A percentile compares a stretch with the other conserved stretches of the same genome.
Conservation (phyloP, 768 basidiomycete genomes). For the Amyloporia xantha region DNA sequence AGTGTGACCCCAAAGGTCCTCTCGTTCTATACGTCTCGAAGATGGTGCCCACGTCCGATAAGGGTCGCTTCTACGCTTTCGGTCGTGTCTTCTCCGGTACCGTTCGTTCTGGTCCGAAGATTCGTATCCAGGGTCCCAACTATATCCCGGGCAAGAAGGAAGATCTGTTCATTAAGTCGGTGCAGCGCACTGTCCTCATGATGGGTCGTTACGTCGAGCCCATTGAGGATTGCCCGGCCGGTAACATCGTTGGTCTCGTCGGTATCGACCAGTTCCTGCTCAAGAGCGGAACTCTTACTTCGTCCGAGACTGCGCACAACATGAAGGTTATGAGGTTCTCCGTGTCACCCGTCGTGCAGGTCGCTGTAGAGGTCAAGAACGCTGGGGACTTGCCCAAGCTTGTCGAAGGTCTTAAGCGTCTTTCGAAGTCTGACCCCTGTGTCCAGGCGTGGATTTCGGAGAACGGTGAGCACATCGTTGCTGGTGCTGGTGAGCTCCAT, state of each 20-base stretch:
- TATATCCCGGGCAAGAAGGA: conserved; percentile 98
- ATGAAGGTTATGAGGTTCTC: conserved; percentile 99
- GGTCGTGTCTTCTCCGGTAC: conserved; percentile 99
- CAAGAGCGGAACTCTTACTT: conserved; percentile 97
- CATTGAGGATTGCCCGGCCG: conserved; percentile 98
- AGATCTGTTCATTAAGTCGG: conserved; percentile 94
- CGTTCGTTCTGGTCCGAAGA: conserved; percentile 93
- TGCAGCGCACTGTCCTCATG: conserved; percentile 99
- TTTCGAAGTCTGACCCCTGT: conserved; percentile 99
- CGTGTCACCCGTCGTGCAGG: conserved; percentile 98
- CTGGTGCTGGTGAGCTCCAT: conserved; percentile 98
- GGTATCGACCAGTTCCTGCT: conserved; percentile 99
- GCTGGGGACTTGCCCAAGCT: conserved; percentile 98
- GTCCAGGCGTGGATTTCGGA: conserved; percentile 92
- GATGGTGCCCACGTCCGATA: conserved; percentile 99
- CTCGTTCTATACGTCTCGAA: conserved; percentile 98
- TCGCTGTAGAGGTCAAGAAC: conserved; percentile 99
- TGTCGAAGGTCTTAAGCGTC: conserved; percentile 99
- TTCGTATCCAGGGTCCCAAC: conserved; percentile 99
- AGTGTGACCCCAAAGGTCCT: conserved; percentile 94
- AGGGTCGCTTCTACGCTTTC: conserved; percentile 99
- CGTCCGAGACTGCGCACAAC: conserved; percentile 98
- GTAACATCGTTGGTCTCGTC: conserved; percentile 98
- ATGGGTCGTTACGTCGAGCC: conserved; percentile 99
- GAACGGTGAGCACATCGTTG: conserved; percentile 96